These are phyloP conservation scores for Suillus fuscotomentosus DNA, from an alignment of 768 basidiomycete species.

Conservation along the genomic window DNA sequence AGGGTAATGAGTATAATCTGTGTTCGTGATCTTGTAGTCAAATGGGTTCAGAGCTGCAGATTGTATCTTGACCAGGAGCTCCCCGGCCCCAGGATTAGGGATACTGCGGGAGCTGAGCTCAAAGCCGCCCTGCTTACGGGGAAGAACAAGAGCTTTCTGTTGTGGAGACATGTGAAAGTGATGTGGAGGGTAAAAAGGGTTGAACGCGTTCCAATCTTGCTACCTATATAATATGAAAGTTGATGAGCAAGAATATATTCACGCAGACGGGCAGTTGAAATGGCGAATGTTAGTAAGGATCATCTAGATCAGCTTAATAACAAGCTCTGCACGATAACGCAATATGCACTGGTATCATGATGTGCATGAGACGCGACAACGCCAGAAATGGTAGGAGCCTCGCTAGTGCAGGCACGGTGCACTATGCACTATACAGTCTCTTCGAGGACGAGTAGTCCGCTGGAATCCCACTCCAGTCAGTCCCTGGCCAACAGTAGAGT, in stretches of 20 bases:
- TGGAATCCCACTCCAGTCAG: background rate
- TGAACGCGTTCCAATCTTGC: background rate
- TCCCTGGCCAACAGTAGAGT: too few relatives aligned
- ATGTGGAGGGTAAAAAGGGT: background rate
- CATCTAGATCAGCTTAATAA: too few relatives aligned
- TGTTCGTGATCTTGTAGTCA: conserved; percentile 38
- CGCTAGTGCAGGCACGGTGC: too few relatives aligned
- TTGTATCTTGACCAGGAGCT: conserved; percentile 42
- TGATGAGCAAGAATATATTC: background rate
- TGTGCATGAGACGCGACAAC: too few relatives aligned
- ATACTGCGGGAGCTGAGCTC: conserved; percentile 24
- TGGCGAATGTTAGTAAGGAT: background rate
- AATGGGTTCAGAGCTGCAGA: conserved; percentile 45
- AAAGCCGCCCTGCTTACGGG: conserved; percentile 28
- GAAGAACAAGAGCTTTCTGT: conserved; percentile 28
- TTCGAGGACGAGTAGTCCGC: too few relatives aligned
- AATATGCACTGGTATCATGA: too few relatives aligned
- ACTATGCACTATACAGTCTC: too few relatives aligned
- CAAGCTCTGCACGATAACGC: too few relatives aligned
- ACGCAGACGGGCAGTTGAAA: background rate
- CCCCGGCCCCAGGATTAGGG: conserved; percentile 34
- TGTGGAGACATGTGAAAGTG: conserved; percentile 23
- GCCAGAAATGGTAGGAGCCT: too few relatives aligned
- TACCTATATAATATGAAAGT: background rate
- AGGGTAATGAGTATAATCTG: conserved; percentile 34